These are phyloP conservation scores for Hygrophila difformis DNA, from an alignment of 257 asterid species.

Conservation along the genomic window DNA sequence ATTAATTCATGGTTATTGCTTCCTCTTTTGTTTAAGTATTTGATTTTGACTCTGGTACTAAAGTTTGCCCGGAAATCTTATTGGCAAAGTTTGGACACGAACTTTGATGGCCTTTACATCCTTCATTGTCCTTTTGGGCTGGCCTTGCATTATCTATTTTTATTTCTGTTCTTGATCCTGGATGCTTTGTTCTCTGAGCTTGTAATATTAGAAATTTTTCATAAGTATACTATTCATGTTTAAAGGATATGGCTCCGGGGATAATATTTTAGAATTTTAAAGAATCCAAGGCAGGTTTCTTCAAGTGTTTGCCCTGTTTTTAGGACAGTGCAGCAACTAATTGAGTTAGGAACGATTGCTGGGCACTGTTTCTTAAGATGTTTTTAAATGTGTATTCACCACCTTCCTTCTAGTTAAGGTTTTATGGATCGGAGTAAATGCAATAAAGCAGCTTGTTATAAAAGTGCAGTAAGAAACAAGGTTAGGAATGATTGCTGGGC, in stretches of 20 bases:
- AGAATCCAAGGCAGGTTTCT: background rate
- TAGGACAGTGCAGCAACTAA: background rate
- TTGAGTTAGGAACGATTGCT: too few relatives aligned
- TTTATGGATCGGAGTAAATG: background rate
- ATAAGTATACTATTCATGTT: too few relatives aligned
- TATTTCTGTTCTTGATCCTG: background rate
- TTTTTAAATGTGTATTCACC: constrained; percentile 2
- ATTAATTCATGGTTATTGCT: background rate
- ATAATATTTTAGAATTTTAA: too few relatives aligned
- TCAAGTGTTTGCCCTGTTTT: background rate
- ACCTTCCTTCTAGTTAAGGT: constrained; percentile 1
- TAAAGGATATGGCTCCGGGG: too few relatives aligned
- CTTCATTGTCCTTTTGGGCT: background rate
- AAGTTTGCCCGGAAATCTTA: constrained; percentile 3
- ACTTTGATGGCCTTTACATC: background rate
- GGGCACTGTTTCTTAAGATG: background rate
- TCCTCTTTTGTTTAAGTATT: constrained; percentile 10
- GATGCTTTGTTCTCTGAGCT: background rate
- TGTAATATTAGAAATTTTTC: background rate
- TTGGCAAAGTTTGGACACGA: background rate
- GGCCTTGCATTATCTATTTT: constrained; percentile 4
- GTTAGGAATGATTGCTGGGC: background rate
- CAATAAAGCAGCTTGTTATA: background rate
- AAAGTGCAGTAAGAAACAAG: background rate
- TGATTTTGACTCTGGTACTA: background rate